A percentile compares a stretch with the other conserved stretches of the same genome.
These are phyloP conservation scores for Pseudisothecium myosuroides DNA, from an alignment of 225 moss, liverwort and hornwort species.

Conservation along the genomic window DNA sequence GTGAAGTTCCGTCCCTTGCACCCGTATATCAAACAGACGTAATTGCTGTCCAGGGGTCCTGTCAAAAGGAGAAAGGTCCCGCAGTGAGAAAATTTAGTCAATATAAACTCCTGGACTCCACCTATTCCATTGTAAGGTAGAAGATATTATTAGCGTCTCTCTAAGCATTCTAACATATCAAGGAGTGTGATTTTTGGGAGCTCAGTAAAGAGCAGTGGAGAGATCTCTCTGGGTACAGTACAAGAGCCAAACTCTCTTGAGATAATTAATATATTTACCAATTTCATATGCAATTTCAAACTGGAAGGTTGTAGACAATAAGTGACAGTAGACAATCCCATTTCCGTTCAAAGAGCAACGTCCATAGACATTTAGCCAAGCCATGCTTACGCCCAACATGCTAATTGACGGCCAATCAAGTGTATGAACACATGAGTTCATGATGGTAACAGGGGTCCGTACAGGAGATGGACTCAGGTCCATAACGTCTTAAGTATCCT, in stretches of 20 bases:
- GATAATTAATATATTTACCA: not conserved
- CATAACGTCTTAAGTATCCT: not conserved
- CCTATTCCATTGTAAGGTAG: not conserved
- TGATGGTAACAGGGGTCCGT: not conserved
- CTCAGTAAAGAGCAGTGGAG: not conserved
- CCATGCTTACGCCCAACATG: not conserved
- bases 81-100: not conserved
- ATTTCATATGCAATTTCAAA: not conserved
- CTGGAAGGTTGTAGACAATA: not conserved
- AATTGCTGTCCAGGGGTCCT: slow-evolving; percentile 74
- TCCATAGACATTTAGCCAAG: not conserved
- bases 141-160: not conserved
- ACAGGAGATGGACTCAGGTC: not conserved
- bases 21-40: slow-evolving; percentile 75
- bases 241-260: not conserved
- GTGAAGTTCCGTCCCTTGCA: slow-evolving; percentile 60
- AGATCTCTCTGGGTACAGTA: not conserved
- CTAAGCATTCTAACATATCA: not conserved
- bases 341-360: not conserved
- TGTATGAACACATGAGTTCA: not conserved
- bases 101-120: not conserved
- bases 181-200: not conserved
- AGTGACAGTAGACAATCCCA: not conserved
- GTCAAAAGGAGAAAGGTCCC: not conserved
- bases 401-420: not conserved